Conservation (phyloP, 441 rosid genomes). For the Syzygium syzygioides region DNA sequence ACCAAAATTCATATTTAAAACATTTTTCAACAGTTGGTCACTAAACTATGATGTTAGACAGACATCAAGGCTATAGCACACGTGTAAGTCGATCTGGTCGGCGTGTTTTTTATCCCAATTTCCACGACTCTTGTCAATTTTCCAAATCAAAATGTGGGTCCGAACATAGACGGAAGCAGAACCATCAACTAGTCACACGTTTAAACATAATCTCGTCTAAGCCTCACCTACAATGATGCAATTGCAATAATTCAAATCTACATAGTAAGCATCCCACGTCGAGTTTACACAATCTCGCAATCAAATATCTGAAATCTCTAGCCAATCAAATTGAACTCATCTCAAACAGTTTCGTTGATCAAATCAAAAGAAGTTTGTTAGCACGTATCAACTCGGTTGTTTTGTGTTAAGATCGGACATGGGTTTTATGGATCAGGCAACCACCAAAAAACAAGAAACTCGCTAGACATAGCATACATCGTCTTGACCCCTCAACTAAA, state of each 20-base stretch:
- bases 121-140: not conserved
- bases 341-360: not conserved
- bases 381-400: not conserved
- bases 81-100: not conserved
- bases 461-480: not conserved
- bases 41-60: not conserved
- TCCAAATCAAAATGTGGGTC: not conserved
- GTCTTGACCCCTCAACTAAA: not conserved
- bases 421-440: not conserved
- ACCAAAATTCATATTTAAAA: too few species aligned
- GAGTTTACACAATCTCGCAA: not conserved
- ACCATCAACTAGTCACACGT: not conserved
- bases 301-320: not conserved
- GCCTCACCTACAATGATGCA: not conserved
- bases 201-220: not conserved
- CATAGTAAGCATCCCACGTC: not conserved
- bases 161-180: not conserved
- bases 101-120: not conserved
- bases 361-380: not conserved
- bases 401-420: not conserved
- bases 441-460: not conserved
- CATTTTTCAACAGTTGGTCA: too few species aligned
- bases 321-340: not conserved
- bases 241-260: not conserved
- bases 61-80: not conserved